Evolutionary conservation across 768 basidiomycete species (phyloP).

Genomic region (Daedalea quercina): DNA sequence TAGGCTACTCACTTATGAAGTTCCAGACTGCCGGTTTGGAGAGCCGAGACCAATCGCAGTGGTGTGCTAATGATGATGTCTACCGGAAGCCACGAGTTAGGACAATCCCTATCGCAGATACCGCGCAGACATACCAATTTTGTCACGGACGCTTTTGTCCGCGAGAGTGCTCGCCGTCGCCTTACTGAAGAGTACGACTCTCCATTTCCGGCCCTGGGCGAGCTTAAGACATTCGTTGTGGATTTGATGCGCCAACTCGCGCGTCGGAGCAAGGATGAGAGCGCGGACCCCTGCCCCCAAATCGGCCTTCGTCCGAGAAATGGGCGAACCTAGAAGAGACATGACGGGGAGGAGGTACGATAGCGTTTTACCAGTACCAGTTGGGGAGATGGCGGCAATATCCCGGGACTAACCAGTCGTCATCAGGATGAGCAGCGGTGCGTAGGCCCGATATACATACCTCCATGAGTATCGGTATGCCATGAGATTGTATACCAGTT

Average conservation of each 20-base stretch:
- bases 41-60: conserved; percentile 74
- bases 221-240: conserved; percentile 84
- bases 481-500: conserved; percentile 77
- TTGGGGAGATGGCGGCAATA: conserved; percentile 91
- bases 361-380: conserved; percentile 95
- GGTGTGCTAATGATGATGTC: conserved; percentile 94
- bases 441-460: conserved; percentile 30
- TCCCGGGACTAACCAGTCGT: conserved; percentile 57
- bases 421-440: background rate
- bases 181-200: conserved; percentile 77
- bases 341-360: conserved; percentile 87
- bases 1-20: conserved; percentile 57
- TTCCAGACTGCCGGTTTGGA: conserved; percentile 61
- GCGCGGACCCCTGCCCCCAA: conserved; percentile 62
- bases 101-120: background rate
- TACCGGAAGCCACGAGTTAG: conserved; percentile 20
- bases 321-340: conserved; percentile 47
- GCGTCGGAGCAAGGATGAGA: conserved; percentile 83
- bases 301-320: conserved; percentile 37
- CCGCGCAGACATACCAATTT: conserved; percentile 54
- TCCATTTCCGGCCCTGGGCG: conserved; percentile 78
- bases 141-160: conserved; percentile 65
- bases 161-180: conserved; percentile 79
- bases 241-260: conserved; percentile 95
- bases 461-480: conserved; percentile 75